Base-by-base conservation (phyloP, 768 basidiomycete species). In the Lentinula sp. region DNA sequence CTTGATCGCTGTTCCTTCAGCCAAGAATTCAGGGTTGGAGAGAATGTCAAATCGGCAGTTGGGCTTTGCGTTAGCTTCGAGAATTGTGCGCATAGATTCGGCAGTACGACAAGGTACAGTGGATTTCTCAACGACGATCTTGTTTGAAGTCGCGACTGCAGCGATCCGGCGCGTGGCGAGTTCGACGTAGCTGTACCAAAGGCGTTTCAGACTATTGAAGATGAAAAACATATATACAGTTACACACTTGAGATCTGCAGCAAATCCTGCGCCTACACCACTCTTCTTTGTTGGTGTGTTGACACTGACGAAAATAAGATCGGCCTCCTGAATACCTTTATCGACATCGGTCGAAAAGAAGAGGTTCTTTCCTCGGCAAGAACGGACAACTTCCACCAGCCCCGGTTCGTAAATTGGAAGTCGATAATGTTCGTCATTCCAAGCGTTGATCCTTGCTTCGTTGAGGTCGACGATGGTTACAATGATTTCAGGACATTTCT, bases 401-500 rank as follows among this genome's bases (percentile, higher is more conserved):
- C 97, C 96, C 5, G 97, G 97, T 72, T 99, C 97, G 74, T 97
- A 99, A 73, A 99, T 99, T 55, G 97, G 97, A 18, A 99, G 79
- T 39, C 80, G 75, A 73, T 85, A 95, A 72, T 93, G 83, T 53
- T 85, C 73, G 71, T 85, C 88, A 78, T 99, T 99, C 97, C 97
- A 99, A 16, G 95, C 96, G 72, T 93, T 91, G 74, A 99, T 86
- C 63, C 97, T 90, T 62, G 88, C 80, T 72, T 95, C 81, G 83
- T 98, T 98, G 67, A 99, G 82, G 76, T 99, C 97, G 69, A 98
- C 97, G 68, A 99, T 99, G 68, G 95, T 99, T 71, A 99, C 96
- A 48, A 78, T 78, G 76, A 98, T 92, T 70, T 95, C 83, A 53
- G 95, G 93, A 72, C 94, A 96, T 74, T 93, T 95, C 66, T 91